These are phyloP conservation scores for Chlorella sp. DNA, from an alignment of 139 green algal species.

Conservation along the genomic window DNA sequence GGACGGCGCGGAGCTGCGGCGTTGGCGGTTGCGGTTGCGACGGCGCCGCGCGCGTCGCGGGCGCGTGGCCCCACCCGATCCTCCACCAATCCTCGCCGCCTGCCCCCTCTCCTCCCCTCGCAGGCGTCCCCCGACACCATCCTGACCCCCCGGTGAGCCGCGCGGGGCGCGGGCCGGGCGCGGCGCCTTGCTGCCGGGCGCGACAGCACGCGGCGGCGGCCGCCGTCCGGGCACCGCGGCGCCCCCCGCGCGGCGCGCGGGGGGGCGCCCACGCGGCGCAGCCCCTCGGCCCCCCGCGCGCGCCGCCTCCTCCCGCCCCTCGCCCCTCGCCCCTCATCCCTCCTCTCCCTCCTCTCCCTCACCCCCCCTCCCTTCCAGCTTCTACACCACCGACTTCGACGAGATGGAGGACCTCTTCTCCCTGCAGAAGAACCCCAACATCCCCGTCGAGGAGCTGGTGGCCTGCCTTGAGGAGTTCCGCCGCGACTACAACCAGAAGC, in stretches of 20 bases:
- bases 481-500: slow-evolving; percentile 97
- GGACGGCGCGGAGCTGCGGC: no score
- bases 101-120: no score
- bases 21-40: no score
- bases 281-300: neutral
- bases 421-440: slow-evolving; percentile 91
- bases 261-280: neutral
- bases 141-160: slow-evolving; percentile 79
- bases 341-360: neutral
- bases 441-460: slow-evolving; percentile 90
- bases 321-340: neutral
- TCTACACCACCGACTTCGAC: slow-evolving; percentile 99
- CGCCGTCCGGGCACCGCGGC: slow-evolving; percentile 88
- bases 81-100: neutral
- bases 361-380: slow-evolving; percentile 51
- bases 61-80: neutral
- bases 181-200: no score
- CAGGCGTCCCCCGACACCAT: slow-evolving; percentile 84
- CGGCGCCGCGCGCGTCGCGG: neutral
- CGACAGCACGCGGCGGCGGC: slow-evolving; percentile 83
- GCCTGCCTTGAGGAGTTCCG: slow-evolving; percentile 93
- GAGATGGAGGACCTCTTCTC: slow-evolving; percentile 98
- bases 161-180: neutral
- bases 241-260: neutral
- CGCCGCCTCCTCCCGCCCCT: neutral